Evolutionary conservation across 768 basidiomycete species (phyloP).

Genomic region (Suillus bovinus): DNA sequence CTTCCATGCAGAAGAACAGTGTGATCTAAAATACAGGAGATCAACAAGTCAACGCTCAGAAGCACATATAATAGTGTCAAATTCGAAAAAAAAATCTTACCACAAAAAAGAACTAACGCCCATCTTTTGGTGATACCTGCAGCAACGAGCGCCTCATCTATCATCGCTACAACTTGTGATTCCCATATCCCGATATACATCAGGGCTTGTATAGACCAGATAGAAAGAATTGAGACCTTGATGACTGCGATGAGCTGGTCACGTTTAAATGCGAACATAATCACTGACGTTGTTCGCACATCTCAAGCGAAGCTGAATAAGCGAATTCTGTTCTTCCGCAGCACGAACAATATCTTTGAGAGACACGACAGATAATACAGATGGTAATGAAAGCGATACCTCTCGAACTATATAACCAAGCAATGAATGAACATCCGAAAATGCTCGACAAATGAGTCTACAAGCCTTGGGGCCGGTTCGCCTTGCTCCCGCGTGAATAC

Average conservation of each 20-base stretch:
- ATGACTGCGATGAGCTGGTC: slow-evolving; percentile 4
- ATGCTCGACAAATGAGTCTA: too few species aligned
- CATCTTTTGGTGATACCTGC: slow-evolving; percentile 61
- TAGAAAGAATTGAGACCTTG: slow-evolving; percentile 77
- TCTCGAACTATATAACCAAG: too few species aligned
- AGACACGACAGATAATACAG: too few species aligned
- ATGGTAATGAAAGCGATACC: too few species aligned
- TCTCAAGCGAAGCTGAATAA: slow-evolving; percentile 45
- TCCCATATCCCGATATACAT: slow-evolving; percentile 76
- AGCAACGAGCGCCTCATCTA: slow-evolving; percentile 51
- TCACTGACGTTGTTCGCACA: slow-evolving; percentile 75
- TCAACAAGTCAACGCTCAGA: slow-evolving; percentile 7
- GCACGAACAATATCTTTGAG: too few species aligned
- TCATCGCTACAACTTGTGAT: slow-evolving; percentile 62
- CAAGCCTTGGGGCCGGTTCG: too few species aligned
- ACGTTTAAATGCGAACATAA: neutral
- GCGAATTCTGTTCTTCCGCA: too few species aligned
- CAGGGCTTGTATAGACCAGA: slow-evolving; percentile 59
- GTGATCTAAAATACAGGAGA: slow-evolving; percentile 53
- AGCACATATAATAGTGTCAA: too few species aligned
- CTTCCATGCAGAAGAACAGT: slow-evolving; percentile 85
- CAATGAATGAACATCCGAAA: too few species aligned
- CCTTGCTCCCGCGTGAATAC: too few species aligned
- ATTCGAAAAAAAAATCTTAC: slow-evolving; percentile 39
- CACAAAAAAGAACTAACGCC: slow-evolving; percentile 76